Evolutionary conservation across 106 monocot species (phyloP).

Genomic region (Dendrobium catenatum): DNA sequence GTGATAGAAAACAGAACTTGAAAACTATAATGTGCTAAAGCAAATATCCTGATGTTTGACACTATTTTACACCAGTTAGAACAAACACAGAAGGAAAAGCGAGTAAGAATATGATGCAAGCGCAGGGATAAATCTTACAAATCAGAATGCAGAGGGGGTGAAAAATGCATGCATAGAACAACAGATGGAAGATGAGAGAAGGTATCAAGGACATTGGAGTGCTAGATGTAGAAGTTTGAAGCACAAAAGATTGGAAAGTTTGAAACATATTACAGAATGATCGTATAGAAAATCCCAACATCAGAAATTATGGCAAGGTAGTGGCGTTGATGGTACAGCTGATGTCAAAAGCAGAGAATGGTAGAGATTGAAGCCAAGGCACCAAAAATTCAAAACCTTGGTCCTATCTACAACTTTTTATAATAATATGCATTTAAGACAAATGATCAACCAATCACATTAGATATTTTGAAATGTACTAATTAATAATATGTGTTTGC

Average conservation of each 20-base stretch:
- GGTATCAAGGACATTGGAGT: neutral
- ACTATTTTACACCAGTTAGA: neutral
- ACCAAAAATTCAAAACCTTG: neutral
- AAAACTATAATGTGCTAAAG: neutral
- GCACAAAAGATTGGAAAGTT: neutral
- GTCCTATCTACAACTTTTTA: no score
- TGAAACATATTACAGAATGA: neutral
- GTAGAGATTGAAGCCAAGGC: neutral
- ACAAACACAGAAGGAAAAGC: neutral
- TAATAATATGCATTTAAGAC: no score
- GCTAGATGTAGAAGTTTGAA: neutral
- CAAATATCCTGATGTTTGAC: neutral
- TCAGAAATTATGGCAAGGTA: neutral
- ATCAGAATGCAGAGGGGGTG: neutral
- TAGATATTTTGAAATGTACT: no score
- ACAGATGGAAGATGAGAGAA: neutral
- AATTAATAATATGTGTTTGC: no score
- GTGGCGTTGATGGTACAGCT: neutral
- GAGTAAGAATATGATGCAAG: neutral
- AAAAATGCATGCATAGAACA: neutral
- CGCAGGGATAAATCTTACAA: neutral
- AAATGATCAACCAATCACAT: no score
- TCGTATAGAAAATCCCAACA: neutral
- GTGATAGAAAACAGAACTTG: neutral
- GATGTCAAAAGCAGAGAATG: no score